Percentiles rank a stretch among this genome's conserved stretches.
Conservation (phyloP, 2,329 filamentous ascomycete species). For the Elsinoe arachidis region DNA sequence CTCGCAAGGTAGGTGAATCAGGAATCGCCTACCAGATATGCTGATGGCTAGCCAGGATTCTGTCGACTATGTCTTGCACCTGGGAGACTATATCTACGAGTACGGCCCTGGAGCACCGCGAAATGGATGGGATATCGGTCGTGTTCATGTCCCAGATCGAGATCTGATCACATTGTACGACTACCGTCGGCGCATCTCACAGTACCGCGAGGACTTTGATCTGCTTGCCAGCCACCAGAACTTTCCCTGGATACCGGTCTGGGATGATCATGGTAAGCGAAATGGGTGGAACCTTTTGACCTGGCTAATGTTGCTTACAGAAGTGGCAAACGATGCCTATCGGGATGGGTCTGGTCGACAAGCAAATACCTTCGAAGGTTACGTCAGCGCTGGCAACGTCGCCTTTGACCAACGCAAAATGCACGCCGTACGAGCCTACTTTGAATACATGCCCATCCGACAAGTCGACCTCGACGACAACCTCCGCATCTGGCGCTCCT, state of each 20-base stretch:
- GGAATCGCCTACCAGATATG: conserved; percentile 15
- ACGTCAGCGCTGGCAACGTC: conserved; percentile 31
- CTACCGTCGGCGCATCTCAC: conserved; percentile 35
- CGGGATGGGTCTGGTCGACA: conserved; percentile 32
- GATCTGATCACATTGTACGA: conserved; percentile 37
- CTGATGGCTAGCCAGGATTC: conserved; percentile 22
- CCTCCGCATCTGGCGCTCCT: conserved; percentile 35
- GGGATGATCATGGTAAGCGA: conserved; percentile 26
- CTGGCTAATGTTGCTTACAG: conserved; percentile 8
- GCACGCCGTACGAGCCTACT: conserved; percentile 37
- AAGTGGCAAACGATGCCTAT: conserved; percentile 35
- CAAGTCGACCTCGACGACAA: conserved; percentile 39
- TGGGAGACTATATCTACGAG: conserved; percentile 39
- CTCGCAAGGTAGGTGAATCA: not conserved
- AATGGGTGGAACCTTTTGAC: not conserved
- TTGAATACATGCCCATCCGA: conserved; percentile 37
- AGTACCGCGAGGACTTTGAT: conserved; percentile 35
- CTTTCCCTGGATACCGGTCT: conserved; percentile 37
- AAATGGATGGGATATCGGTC: conserved; percentile 26
- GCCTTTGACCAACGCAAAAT: conserved; percentile 38
- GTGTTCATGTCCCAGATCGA: conserved; percentile 24
- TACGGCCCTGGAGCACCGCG: conserved; percentile 31
- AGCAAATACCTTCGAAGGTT: conserved; percentile 38
- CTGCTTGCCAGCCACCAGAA: conserved; percentile 31
- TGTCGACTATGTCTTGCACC: conserved; percentile 33